Evolutionary conservation across 2,329 filamentous ascomycete genomes (phyloP).

Genomic region (Cyphellophora attinorum): DNA sequence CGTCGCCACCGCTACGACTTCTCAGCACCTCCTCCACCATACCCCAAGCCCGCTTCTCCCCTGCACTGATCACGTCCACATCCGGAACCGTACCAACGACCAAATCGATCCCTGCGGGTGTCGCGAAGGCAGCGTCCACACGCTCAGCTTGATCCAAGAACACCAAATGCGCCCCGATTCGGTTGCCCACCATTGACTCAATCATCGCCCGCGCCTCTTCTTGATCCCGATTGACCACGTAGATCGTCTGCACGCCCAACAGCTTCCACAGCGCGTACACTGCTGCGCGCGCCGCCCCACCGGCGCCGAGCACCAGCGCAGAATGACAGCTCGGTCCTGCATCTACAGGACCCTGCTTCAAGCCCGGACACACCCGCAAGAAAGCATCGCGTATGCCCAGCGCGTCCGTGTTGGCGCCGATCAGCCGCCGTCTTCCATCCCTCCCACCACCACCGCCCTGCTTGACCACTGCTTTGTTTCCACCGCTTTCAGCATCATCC

Average conservation of each 20-base stretch:
- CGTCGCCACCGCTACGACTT: background rate
- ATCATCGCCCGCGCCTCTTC: slow-evolving; percentile 3
- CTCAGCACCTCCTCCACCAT: slow-evolving; percentile 4
- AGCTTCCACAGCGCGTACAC: slow-evolving; percentile 55
- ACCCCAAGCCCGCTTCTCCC: slow-evolving; percentile 3
- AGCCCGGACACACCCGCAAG: slow-evolving; percentile 30
- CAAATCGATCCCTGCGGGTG: too few species aligned
- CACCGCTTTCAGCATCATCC: slow-evolving; percentile 23
- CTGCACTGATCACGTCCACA: slow-evolving; percentile 2
- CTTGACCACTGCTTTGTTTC: too few species aligned
- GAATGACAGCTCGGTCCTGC: slow-evolving; percentile 38
- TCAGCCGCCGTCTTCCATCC: slow-evolving; percentile 32
- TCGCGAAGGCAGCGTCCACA: too few species aligned
- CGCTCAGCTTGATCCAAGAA: too few species aligned
- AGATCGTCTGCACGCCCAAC: slow-evolving; percentile 19
- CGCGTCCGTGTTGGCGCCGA: slow-evolving; percentile 33
- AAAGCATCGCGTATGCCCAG: slow-evolving; percentile 31
- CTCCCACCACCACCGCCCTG: too few species aligned
- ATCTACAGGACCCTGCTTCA: slow-evolving; percentile 33
- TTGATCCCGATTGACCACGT: slow-evolving; percentile 19
- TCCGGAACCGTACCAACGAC: slow-evolving; percentile 8
- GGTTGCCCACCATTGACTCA: background rate
- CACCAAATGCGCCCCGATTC: too few species aligned
- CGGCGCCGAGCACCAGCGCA: slow-evolving; percentile 46
- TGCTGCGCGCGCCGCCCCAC: slow-evolving; percentile 67